phyloP scores from a whole-genome alignment of 2,329 filamentous ascomycete species.

The Pseudogymnoascus sp. region DNA sequence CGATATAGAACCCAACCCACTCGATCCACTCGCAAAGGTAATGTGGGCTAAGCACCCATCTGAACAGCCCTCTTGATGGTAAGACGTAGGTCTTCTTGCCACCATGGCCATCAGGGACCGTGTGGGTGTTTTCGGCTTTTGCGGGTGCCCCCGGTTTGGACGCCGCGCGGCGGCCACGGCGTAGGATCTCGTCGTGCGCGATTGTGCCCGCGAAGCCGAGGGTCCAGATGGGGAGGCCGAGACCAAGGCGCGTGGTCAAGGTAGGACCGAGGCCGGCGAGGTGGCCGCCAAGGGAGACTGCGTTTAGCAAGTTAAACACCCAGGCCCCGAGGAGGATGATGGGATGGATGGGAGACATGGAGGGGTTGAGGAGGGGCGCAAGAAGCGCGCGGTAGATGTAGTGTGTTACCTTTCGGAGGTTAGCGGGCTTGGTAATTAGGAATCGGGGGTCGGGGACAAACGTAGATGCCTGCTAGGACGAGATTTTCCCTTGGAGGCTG shows the following conservation, averaged over 20 bases:
- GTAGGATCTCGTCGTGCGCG: slow-evolving; percentile 81
- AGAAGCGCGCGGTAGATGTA: slow-evolving; percentile 86
- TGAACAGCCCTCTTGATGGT: slow-evolving; percentile 76
- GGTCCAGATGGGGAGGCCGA: slow-evolving; percentile 70
- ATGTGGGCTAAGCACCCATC: slow-evolving; percentile 79
- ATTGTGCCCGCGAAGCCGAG: slow-evolving; percentile 74
- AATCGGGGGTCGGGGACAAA: slow-evolving; percentile 22
- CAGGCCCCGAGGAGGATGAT: slow-evolving; percentile 58
- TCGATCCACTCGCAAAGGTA: slow-evolving; percentile 97
- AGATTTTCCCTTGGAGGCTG: slow-evolving; percentile 71
- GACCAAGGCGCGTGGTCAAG: slow-evolving; percentile 42
- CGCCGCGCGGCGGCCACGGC: slow-evolving; percentile 73
- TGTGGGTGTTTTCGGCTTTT: slow-evolving; percentile 42
- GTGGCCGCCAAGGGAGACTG: slow-evolving; percentile 69
- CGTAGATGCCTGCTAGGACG: slow-evolving; percentile 62
- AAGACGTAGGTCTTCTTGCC: slow-evolving; percentile 82
- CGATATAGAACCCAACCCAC: slow-evolving; percentile 84
- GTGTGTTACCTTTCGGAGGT: slow-evolving; percentile 56
- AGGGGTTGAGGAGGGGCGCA: slow-evolving; percentile 75
- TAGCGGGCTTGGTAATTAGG: neutral
- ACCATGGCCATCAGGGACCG: slow-evolving; percentile 29
- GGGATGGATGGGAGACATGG: slow-evolving; percentile 83
- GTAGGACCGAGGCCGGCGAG: slow-evolving; percentile 67
- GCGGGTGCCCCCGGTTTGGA: slow-evolving; percentile 30
- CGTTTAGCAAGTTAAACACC: slow-evolving; percentile 75